Evolutionary conservation across 306 rosid species (phyloP), one percentile per base, ranked within the genome.

Genomic region (Gleditsia sinensis): DNA sequence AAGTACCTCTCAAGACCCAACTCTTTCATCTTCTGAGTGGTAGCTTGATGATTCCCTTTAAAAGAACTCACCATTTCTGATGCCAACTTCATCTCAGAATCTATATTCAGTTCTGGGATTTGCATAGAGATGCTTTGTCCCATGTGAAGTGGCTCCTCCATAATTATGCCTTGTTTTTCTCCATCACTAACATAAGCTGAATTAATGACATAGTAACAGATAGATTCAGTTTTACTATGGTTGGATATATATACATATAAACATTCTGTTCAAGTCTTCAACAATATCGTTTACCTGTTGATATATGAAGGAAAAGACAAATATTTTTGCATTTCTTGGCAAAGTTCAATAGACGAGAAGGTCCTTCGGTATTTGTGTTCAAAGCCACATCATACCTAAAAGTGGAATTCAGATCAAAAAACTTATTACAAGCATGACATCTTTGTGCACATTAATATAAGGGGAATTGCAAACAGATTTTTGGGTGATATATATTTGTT

Each of bases 121-220:
- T 28, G 40, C 7, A 56, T 55, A 28, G 36, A 60, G 14, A 20
- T 33, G 37, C 24, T 20, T 2, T 32, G 16, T 32, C 66, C 45
- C 7, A 17, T 0, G 45, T n/a, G 17, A 33, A 59, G 14, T 32
- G 66, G 66, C 27, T 33, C 32, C 45, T 59, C 45, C 66, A 33
- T 32, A 16, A 33, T 25, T 64, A 46, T 87, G 81, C 45, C 53
- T 67, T 46, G 77, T 75, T 64, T 81, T 83, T 80, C 53, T 76
- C 17, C 83, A 81, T 62, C 84, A 78, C 79, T 85, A 46, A 80
- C 89, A 63, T 85, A 87, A 32, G 87, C 91, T 87, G 71, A 16
- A 34, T 17, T n/a, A n/a, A 33, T 42, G 21, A 23, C 9, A 19
- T 24, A 45, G 39, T 32, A 0, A 17, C 11, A 13, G 2, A 30